Evolutionary conservation across 1,284 basidiomycete genomes (phyloP), one percentile per base, ranked within the genome.

Genomic region (Gastroboletus turbinatus): DNA sequence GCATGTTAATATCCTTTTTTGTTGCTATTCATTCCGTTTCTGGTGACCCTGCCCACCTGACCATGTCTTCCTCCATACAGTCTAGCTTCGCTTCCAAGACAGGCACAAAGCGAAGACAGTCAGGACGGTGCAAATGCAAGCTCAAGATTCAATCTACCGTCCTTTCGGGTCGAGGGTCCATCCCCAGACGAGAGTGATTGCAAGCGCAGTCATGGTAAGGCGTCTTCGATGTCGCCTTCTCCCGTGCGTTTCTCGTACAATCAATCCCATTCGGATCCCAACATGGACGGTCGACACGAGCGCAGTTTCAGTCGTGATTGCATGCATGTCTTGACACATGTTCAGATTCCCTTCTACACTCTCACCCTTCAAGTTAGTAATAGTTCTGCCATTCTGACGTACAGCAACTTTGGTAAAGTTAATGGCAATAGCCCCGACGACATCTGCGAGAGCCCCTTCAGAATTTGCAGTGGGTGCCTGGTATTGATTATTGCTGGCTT

Each of bases 321-420:
- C n/a, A 36, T 27, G 25, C 35, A n/a, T 40, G 4, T 46, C 45
- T 39, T 61, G 42, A 60, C 46, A 29, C 25, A 7, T 5, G 9
- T 77, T 40, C 73, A 85, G 73, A 76, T 85, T 74, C 74, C 78
- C 49, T 87, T 86, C 72, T 83, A 84, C 70, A 82, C 80, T 53
- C 79, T 85, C 48, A 78, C 80, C 61, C 73, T 87, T n/a, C n/a
- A n/a, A n/a, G n/a, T n/a, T n/a, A n/a, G n/a, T n/a, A 87, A 87
- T 71, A 79, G 77, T 45, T 77, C 82, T 23, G 74, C 76, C 63
- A 71, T 76, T 46, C 56, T 76, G 35, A 60, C 63, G 3, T 68
- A 71, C 11, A 73, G 70, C 40, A 60, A 66, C 14, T 67, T 73
- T 52, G 67, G 69, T 47, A 67, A 60, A 50, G n/a, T 67, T 3